Evolutionary conservation across 306 rosid genomes (phyloP).

Genomic region (Rosa persica): DNA sequence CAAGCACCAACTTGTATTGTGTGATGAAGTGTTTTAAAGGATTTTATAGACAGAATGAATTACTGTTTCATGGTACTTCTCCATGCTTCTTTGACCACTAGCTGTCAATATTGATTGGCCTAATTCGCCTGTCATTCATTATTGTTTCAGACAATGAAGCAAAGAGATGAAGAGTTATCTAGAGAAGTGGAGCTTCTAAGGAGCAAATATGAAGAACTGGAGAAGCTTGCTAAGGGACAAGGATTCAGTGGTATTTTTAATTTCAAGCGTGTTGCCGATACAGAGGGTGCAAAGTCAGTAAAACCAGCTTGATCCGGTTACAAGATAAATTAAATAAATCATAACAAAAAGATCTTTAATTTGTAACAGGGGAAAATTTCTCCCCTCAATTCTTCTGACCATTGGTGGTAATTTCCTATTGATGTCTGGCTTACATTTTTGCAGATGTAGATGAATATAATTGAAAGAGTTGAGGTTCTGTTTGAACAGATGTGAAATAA

Average conservation of each 20-base stretch:
- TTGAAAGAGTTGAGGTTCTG: slow-evolving; percentile 6
- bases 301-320: slow-evolving; percentile 57
- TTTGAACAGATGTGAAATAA: slow-evolving; percentile 13
- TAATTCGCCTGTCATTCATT: slow-evolving; percentile 15
- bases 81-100: slow-evolving; percentile 17
- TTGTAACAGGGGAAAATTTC: background rate
- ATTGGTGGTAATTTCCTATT: background rate
- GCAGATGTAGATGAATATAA: slow-evolving; percentile 22
- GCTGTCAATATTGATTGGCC: slow-evolving; percentile 12
- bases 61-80: background rate
- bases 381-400: slow-evolving; percentile 32
- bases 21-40: background rate
- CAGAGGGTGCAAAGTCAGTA: slow-evolving; percentile 40
- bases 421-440: slow-evolving; percentile 8
- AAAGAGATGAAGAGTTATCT: slow-evolving; percentile 54
- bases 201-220: slow-evolving; percentile 68
- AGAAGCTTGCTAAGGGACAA: slow-evolving; percentile 61
- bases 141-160: slow-evolving; percentile 59
- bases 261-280: slow-evolving; percentile 36
- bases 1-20: background rate
- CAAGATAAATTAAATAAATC: slow-evolving; percentile 19
- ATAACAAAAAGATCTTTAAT: background rate
- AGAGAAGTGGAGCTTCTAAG: slow-evolving; percentile 60
- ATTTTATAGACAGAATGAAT: background rate
- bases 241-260: slow-evolving; percentile 72